Evolutionary conservation across 495 filamentous ascomycete species (phyloP).

Genomic region (Aspergillus nidulans): DNA sequence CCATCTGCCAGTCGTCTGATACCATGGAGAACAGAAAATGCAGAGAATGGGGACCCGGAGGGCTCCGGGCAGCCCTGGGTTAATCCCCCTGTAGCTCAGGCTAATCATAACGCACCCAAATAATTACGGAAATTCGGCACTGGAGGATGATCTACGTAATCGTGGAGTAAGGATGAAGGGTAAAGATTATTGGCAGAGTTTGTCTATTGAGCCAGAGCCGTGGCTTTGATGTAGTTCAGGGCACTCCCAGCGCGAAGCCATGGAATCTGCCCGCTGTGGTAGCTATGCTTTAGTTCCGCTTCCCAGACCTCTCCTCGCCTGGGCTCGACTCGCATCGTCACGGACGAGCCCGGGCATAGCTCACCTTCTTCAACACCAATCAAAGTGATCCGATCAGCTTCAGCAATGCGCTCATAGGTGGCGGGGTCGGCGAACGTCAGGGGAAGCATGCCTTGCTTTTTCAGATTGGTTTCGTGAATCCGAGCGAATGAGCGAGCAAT

Average conservation of each 20-base stretch:
- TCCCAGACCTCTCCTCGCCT: conserved; percentile 18
- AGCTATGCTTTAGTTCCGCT: conserved; percentile 21
- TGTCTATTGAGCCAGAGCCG: conserved; percentile 23
- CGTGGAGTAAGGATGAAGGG: not conserved
- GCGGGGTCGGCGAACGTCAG: conserved; percentile 13
- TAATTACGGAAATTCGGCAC: not conserved
- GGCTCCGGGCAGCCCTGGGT: not conserved
- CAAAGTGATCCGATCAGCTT: conserved; percentile 18
- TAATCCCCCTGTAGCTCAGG: not conserved
- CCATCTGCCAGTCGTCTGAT: not conserved
- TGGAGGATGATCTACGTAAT: not conserved
- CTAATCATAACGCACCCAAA: not conserved
- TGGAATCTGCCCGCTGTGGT: conserved; percentile 17
- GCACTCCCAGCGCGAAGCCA: conserved; percentile 25
- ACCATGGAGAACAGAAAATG: not conserved
- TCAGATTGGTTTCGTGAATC: conserved; percentile 25
- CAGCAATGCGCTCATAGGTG: conserved; percentile 44
- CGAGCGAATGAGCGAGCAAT: conserved; percentile 22
- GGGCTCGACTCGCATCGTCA: conserved; percentile 16
- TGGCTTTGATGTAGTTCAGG: conserved; percentile 36
- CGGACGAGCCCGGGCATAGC: conserved; percentile 13
- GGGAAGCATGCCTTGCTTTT: conserved; percentile 24
- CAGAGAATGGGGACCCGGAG: not conserved
- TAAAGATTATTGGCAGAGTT: not conserved
- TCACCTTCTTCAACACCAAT: conserved; percentile 23